Base-by-base conservation (phyloP, 1,284 basidiomycete genomes). In the Nidula niveotomentosa region DNA sequence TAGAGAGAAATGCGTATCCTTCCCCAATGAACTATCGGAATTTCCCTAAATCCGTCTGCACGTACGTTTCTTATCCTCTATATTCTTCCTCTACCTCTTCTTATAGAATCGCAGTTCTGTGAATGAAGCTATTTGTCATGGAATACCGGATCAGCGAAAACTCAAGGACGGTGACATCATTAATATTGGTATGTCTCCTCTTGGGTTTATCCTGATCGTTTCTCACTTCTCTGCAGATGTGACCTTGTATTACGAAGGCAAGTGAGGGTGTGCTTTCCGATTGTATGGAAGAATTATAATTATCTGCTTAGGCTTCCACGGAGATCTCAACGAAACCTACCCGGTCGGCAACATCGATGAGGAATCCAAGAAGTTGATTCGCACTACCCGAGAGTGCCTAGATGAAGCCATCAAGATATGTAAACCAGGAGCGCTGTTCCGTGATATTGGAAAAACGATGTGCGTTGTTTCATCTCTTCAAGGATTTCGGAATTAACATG, bases 81-180 rank as follows among this genome's bases (percentile, higher is more conserved):
- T 48, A 46, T 41, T 47, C 39, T 18, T 48, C 53, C 54, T 51
- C 54, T 47, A 36, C 7, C 48, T 41, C 36, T 48, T 35, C 18
- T 33, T 18, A 15, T 53, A 13, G 33, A 33, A 23, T 17, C 36
- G 36, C 61, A 91, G 91, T 35, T 94, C 93, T 33, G 77, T 99
- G 44, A 99, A 99, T 73, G 97, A 99, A 72, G 90, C 88, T 54
- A 96, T 99, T 65, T 99, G 97, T 70, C 97, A 99, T 71, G 94
- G 94, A 53, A 97, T 98, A 60, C 95, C 95, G 45, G 95, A 97
- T 74, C 81, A 91, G 63, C 79, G 94, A 54, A 92, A 89, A 61
- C 73, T 97, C 52, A 80, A 83, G 63, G 91, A 96, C 62, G 95
- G 95, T 30, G 96, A 98, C 71, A 98, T 98, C 63, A 77, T 97